A percentile compares a stretch with the other conserved stretches of the same genome.
phyloP scores from a whole-genome alignment of 108 stramenopile species.

The Seminavis robusta region DNA sequence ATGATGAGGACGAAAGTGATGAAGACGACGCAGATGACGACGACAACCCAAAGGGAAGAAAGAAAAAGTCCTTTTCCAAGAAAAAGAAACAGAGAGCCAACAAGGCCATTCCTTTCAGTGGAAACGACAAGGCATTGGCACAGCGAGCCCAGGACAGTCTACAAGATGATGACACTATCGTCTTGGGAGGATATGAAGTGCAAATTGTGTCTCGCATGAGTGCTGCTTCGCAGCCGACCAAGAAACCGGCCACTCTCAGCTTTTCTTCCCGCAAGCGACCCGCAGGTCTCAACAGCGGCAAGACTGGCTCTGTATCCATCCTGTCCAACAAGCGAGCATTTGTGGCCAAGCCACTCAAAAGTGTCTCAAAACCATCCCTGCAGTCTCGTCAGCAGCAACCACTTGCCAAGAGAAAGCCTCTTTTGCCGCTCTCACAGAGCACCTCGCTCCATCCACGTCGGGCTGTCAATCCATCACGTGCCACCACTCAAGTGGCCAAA shows the following conservation, averaged over 20 bases:
- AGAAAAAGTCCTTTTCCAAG: constrained; percentile 10
- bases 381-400: too few relatives aligned
- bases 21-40: constrained; percentile 19
- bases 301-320: too few relatives aligned
- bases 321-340: too few relatives aligned
- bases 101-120: too few relatives aligned
- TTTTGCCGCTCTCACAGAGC: neutral
- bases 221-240: neutral
- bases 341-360: too few relatives aligned
- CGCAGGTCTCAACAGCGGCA: too few relatives aligned
- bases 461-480: neutral
- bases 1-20: constrained; percentile 10
- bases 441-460: neutral
- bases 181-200: constrained; percentile 29
- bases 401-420: neutral
- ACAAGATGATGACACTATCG: constrained; percentile 27
- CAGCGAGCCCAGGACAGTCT: neutral
- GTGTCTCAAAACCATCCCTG: too few relatives aligned
- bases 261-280: neutral
- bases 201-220: constrained; percentile 18
- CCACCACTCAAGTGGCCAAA: too few relatives aligned
- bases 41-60: constrained; percentile 8
- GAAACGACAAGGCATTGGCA: neutral
- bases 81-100: constrained; percentile 18
- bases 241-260: neutral